Percentiles rank a stretch among this genome's conserved stretches.
Evolutionary conservation across 2,329 filamentous ascomycete species (phyloP).

Genomic region (Pseudocercospora vitis): DNA sequence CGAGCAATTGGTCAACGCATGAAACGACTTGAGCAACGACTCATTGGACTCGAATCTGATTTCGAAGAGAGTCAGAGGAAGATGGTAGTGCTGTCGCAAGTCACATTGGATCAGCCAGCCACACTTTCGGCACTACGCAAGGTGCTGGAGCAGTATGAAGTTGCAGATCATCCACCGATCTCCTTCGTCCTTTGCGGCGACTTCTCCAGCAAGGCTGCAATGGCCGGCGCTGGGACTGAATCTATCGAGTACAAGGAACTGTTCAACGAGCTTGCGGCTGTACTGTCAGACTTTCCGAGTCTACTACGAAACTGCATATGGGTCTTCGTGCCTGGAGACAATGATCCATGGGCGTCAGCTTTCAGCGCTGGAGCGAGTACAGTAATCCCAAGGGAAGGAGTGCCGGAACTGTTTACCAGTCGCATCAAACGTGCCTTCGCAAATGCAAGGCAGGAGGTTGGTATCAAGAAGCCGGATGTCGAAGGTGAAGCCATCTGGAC

Average conservation of each 20-base stretch:
- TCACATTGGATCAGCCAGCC: constrained; percentile 82
- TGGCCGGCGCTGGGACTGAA: constrained; percentile 67
- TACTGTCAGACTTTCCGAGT: constrained; percentile 78
- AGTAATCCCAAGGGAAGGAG: constrained; percentile 65
- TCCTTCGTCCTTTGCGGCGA: constrained; percentile 83
- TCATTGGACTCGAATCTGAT: constrained; percentile 50
- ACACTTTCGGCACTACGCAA: constrained; percentile 78
- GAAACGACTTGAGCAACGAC: constrained; percentile 72
- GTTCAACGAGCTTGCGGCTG: constrained; percentile 82
- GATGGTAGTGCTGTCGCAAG: constrained; percentile 77
- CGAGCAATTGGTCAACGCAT: constrained; percentile 79
- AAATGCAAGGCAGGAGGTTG: constrained; percentile 69
- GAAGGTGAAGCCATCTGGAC: constrained; percentile 82
- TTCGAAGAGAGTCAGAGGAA: constrained; percentile 40
- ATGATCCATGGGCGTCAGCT: constrained; percentile 92
- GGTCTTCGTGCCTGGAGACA: constrained; percentile 91
- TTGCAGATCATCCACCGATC: constrained; percentile 63
- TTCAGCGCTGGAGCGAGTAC: constrained; percentile 74
- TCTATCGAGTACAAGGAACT: constrained; percentile 97
- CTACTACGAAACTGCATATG: constrained; percentile 80
- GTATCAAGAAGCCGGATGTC: constrained; percentile 48
- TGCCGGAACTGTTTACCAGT: constrained; percentile 89
- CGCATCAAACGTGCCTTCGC: constrained; percentile 79
- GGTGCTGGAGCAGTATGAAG: constrained; percentile 72
- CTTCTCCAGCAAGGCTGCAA: constrained; percentile 63